Conservation (phyloP, 192 early-diverging fungal genomes). For the Gaertneriomyces sp. region DNA sequence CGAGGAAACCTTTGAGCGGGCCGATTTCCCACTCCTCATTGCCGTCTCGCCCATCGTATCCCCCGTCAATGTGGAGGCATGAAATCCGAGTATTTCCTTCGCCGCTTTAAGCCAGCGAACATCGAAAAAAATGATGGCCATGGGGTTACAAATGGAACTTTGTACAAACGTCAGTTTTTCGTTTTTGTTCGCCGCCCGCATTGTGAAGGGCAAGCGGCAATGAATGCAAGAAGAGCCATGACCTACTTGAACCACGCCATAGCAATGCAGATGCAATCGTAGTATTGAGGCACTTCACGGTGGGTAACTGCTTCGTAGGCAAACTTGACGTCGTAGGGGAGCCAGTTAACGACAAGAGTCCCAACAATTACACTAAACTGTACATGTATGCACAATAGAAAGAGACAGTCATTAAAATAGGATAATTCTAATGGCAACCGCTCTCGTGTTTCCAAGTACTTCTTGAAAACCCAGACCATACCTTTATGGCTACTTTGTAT, state of each 20-base stretch:
- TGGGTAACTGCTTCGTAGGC: conserved; percentile 3
- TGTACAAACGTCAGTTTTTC: too few species aligned
- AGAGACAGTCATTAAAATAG: background rate
- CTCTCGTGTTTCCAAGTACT: too few species aligned
- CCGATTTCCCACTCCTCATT: too few species aligned
- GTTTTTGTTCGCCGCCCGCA: too few species aligned
- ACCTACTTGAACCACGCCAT: conserved; percentile 4
- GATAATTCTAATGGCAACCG: conserved; percentile 1
- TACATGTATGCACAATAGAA: conserved; percentile 6
- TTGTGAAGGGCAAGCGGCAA: background rate
- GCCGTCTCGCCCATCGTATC: too few species aligned
- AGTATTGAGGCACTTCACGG: conserved; percentile 2
- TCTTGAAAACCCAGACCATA: background rate
- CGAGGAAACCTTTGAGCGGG: too few species aligned
- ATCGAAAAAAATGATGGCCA: conserved; percentile 5
- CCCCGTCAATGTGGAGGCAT: too few species aligned
- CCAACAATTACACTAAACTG: background rate
- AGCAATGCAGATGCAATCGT: conserved; percentile 5
- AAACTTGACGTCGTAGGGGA: conserved; percentile 5
- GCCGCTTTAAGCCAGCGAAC: conserved; percentile 5
- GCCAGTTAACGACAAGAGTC: conserved; percentile 2
- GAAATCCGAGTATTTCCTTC: background rate
- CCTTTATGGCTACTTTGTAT: conserved; percentile 2
- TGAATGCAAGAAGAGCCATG: background rate
- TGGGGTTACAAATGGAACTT: conserved; percentile 4